Conservation (phyloP, 2,329 filamentous ascomycete genomes). For the Diplodia sapinea region DNA sequence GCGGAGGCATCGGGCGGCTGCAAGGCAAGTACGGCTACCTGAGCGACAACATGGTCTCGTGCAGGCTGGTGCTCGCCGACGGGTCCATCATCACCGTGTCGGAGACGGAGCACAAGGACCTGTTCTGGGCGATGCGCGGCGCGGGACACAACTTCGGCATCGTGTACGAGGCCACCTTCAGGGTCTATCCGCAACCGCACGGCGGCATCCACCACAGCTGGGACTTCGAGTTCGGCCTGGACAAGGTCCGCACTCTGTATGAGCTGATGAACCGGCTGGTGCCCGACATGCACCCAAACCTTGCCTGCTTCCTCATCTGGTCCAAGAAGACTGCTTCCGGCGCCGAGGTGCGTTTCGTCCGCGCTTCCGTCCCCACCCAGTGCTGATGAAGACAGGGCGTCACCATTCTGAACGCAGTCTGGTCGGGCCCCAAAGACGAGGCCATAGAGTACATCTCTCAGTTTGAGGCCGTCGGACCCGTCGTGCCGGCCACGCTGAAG, state of each 20-base stretch:
- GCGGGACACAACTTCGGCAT: slow-evolving; percentile 56
- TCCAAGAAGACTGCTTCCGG: not conserved
- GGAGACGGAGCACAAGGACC: slow-evolving; percentile 52
- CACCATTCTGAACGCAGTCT: not conserved
- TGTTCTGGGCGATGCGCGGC: slow-evolving; percentile 57
- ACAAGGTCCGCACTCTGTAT: not conserved
- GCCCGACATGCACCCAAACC: not conserved
- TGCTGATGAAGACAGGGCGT: not conserved
- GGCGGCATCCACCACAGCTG: slow-evolving; percentile 16
- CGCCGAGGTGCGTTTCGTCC: not conserved
- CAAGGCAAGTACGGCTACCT: slow-evolving; percentile 20
- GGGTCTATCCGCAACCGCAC: slow-evolving; percentile 6
- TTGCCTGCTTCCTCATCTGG: not conserved
- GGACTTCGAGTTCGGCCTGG: not conserved
- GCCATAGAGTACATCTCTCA: not conserved
- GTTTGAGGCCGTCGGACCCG: not conserved
- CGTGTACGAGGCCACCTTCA: slow-evolving; percentile 34
- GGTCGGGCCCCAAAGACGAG: not conserved
- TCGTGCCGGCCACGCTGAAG: not conserved
- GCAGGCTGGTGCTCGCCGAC: slow-evolving; percentile 50
- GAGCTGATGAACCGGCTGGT: not conserved
- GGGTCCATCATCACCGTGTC: slow-evolving; percentile 50
- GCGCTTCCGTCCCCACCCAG: too few relatives aligned
- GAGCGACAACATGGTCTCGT: slow-evolving; percentile 31
- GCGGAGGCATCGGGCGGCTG: not conserved